Conservation (phyloP, 2,329 filamentous ascomycete genomes). For the Xylaria polymorpha region DNA sequence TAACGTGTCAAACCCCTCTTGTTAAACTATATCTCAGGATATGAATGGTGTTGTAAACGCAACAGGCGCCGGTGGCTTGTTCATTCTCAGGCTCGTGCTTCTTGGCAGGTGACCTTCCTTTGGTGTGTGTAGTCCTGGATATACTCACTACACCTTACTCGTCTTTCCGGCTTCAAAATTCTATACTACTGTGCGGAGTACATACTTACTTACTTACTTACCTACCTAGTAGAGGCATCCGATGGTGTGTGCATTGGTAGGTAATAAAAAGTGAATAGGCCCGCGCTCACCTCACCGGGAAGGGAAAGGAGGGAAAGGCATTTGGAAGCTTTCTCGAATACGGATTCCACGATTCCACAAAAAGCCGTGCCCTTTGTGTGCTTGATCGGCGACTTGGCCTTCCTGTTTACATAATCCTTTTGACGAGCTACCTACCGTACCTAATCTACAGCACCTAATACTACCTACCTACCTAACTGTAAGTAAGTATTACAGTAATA, state of each 20-base stretch:
- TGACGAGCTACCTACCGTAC: not conserved
- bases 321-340: conserved; percentile 6
- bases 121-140: not conserved
- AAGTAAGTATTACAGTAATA: no score
- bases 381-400: not conserved
- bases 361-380: not conserved
- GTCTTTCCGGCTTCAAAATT: not conserved
- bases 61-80: conserved; percentile 6
- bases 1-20: no score
- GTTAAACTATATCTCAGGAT: no score
- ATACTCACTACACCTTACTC: conserved; percentile 9
- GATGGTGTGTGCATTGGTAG: not conserved
- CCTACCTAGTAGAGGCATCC: not conserved
- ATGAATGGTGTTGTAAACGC: not conserved
- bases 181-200: no score
- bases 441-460: no score
- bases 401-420: not conserved
- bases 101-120: conserved; percentile 14
- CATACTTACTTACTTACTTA: no score
- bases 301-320: not conserved
- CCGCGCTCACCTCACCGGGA: not conserved
- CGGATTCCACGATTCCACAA: not conserved
- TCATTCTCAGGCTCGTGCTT: not conserved
- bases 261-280: not conserved
- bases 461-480: no score